Evolutionary conservation across 805 yeast species (phyloP), one percentile per base, ranked within the genome.

Genomic region (Zygoascus biomembranicola): DNA sequence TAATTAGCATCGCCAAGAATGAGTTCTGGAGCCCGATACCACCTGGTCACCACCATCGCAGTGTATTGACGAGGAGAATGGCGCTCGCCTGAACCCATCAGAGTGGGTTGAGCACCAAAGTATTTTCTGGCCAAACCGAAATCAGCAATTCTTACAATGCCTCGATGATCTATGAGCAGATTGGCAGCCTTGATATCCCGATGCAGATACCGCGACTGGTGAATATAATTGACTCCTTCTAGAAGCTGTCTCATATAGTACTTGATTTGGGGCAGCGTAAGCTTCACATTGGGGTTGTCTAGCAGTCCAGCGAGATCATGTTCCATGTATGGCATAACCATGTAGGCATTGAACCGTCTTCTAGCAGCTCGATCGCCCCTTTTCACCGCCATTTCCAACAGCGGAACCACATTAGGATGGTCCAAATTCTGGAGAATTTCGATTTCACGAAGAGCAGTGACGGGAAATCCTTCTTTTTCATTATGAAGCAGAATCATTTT

Each of bases 171-270:
- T 8, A 94, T 77, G 41, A 94, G 76, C 35, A 94, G 86, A 63
- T 94, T 94, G n/a, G 99, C 96, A 0, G 98, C 90, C 68, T 94
- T 94, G 55, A 94, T 87, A 65, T 94, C 99, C 54, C 99, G 77
- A 67, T 94, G 99, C 67, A 85, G 61, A 63, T 76, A 76, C 58
- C 78, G 69, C 59, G 69, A 61, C 47, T 66, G 70, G 65, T 94
- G 99, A 32, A 94, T 79, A 64, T 84, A 94, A 55, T 86, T 80
- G 41, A 94, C 76, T 8, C 98, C 99, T 51, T 75, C 72, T 8
- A 95, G 72, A 41, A 94, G 69, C 69, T 94, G 99, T 26, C 66
- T 61, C 83, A 89, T 78, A 52, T 94, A 77, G 62, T 94, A 84
- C 67, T 95, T 95, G 60, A 87, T 85, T 59, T 88, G 90, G 0